Evolutionary conservation across 2,329 filamentous ascomycete genomes (phyloP).

Genomic region (Cordyceps javanica): DNA sequence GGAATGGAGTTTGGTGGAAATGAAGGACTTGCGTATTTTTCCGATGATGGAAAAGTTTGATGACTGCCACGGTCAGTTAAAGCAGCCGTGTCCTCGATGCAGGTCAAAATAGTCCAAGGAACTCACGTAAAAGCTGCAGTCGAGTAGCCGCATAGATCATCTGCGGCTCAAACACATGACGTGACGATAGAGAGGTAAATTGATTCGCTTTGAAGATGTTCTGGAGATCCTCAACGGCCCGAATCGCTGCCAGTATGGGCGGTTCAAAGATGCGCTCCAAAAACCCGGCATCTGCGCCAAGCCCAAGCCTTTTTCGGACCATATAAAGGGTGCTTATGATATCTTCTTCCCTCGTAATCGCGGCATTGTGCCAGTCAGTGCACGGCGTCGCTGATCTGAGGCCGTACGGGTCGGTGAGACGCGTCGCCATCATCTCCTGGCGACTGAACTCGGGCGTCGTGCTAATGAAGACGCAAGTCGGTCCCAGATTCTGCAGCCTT

Average conservation of each 20-base stretch:
- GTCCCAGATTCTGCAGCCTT: conserved; percentile 15
- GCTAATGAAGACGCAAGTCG: conserved; percentile 21
- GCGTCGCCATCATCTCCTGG: conserved; percentile 14
- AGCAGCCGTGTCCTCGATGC: too few relatives aligned
- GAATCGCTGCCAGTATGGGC: neutral
- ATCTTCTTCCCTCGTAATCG: conserved; percentile 14
- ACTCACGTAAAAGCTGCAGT: conserved; percentile 18
- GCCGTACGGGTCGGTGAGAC: conserved; percentile 11
- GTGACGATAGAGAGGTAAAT: conserved; percentile 10
- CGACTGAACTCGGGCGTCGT: conserved; percentile 22
- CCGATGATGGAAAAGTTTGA: conserved; percentile 16
- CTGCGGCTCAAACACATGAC: conserved; percentile 13
- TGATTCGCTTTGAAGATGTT: conserved; percentile 16
- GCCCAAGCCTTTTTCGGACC: neutral
- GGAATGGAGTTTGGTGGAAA: conserved; percentile 23
- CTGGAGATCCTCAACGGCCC: neutral
- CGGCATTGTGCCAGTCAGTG: conserved; percentile 14
- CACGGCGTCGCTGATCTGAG: neutral
- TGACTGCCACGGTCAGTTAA: conserved; percentile 18
- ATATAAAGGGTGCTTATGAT: neutral
- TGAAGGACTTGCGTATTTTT: conserved; percentile 22
- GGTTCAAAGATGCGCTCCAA: neutral
- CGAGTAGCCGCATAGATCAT: conserved; percentile 12
- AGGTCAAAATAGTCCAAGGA: neutral
- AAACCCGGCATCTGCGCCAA: neutral